These are phyloP conservation scores for Candida xyloterini DNA, from an alignment of 805 yeast species.

Conservation along the genomic window DNA sequence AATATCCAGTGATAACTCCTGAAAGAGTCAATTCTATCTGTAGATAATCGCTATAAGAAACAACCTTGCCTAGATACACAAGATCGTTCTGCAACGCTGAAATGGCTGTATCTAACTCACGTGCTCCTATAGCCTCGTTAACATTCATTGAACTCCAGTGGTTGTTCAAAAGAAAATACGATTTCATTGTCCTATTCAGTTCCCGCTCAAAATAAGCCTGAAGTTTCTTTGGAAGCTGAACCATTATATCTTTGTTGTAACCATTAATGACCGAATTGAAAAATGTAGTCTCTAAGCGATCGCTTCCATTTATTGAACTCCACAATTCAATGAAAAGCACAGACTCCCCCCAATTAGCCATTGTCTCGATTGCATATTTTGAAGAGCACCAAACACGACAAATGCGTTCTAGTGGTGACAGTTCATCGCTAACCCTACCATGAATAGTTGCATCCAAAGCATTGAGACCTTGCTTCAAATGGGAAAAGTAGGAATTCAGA, in stretches of 20 bases:
- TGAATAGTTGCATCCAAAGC: constrained; percentile 41
- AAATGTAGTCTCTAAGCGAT: constrained; percentile 34
- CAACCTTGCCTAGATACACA: constrained; percentile 28
- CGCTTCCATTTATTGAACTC: constrained; percentile 29
- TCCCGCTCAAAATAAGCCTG: constrained; percentile 35
- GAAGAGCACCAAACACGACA: constrained; percentile 40
- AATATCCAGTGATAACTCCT: constrained; percentile 31
- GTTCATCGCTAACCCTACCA: constrained; percentile 17
- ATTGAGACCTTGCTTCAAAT: constrained; percentile 39
- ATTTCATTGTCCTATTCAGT: constrained; percentile 35
- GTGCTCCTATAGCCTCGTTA: constrained; percentile 10
- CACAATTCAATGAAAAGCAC: constrained; percentile 41
- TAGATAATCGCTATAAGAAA: constrained; percentile 31
- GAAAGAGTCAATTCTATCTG: constrained; percentile 28
- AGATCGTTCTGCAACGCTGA: constrained; percentile 29
- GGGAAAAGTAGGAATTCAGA: constrained; percentile 48
- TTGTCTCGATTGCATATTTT: constrained; percentile 34
- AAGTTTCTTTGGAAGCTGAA: constrained; percentile 30
- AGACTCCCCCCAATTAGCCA: constrained; percentile 44
- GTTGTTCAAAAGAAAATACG: constrained; percentile 31
- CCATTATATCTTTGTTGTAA: constrained; percentile 32
- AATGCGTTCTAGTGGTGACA: constrained; percentile 35
- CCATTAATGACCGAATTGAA: constrained; percentile 43
- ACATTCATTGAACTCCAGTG: constrained; percentile 25
- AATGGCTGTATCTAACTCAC: constrained; percentile 28